A percentile compares a stretch with the other conserved stretches of the same genome.
These are phyloP conservation scores for Golovinomyces cichoracearum DNA, from an alignment of 2,329 filamentous ascomycete species.

Conservation along the genomic window DNA sequence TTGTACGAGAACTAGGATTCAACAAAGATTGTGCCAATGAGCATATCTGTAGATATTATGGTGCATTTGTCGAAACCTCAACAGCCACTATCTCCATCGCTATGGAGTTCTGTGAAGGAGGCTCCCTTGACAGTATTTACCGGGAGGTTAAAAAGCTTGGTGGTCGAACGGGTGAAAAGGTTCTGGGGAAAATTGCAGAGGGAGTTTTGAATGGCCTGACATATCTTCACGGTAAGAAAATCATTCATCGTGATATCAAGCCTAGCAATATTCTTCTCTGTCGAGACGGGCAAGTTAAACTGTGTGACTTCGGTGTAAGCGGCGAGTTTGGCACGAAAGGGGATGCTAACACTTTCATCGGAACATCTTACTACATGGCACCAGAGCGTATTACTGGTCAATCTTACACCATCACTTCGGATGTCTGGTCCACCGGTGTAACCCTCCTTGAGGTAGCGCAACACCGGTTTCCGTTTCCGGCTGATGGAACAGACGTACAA, in stretches of 20 bases:
- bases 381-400: slow-evolving; percentile 93
- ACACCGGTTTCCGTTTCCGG: slow-evolving; percentile 59
- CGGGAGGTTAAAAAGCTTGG: slow-evolving; percentile 89
- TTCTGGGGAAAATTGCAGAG: slow-evolving; percentile 86
- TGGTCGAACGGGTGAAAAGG: slow-evolving; percentile 86
- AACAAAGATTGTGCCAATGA: slow-evolving; percentile 93
- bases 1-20: slow-evolving; percentile 83
- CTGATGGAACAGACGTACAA: slow-evolving; percentile 3
- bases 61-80: slow-evolving; percentile 86
- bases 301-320: slow-evolving; percentile 94
- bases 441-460: slow-evolving; percentile 97
- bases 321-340: slow-evolving; percentile 97
- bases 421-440: slow-evolving; percentile 94
- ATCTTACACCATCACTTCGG: slow-evolving; percentile 92
- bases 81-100: slow-evolving; percentile 92
- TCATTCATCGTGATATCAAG: slow-evolving; percentile 98
- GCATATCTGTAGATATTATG: slow-evolving; percentile 93
- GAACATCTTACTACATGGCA: slow-evolving; percentile 98
- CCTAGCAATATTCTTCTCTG: slow-evolving; percentile 90
- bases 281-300: slow-evolving; percentile 76
- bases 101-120: slow-evolving; percentile 97
- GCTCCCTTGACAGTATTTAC: slow-evolving; percentile 88
- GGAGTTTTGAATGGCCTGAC: slow-evolving; percentile 81
- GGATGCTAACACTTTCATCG: slow-evolving; percentile 95
- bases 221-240: slow-evolving; percentile 83